These are phyloP conservation scores for Cercophora samala DNA, from an alignment of 495 filamentous ascomycete species.

Conservation along the genomic window DNA sequence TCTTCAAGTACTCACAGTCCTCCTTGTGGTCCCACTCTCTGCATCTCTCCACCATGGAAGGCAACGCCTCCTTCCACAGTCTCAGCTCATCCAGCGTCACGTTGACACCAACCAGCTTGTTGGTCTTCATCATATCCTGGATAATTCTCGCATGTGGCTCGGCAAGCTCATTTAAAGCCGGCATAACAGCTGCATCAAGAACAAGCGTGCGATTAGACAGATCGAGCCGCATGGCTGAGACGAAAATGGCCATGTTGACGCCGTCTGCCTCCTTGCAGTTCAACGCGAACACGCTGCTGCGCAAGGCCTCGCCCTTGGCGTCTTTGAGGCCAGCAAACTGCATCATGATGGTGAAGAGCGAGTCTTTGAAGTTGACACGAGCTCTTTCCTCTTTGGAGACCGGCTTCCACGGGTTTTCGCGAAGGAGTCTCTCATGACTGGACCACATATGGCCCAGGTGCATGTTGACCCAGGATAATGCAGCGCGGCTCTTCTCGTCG, in stretches of 20 bases:
- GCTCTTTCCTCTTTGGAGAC: not conserved
- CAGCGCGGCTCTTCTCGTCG: not conserved
- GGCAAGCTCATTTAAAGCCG: not conserved
- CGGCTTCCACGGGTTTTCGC: not conserved
- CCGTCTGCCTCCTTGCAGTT: not conserved
- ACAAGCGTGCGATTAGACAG: not conserved
- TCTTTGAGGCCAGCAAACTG: not conserved
- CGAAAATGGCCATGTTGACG: not conserved
- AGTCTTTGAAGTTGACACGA: not conserved
- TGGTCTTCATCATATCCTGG: not conserved
- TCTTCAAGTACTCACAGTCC: not conserved
- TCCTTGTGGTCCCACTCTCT: constrained; percentile 3
- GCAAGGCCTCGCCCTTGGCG: not conserved
- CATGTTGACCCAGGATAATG: not conserved
- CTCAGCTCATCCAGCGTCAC: not conserved
- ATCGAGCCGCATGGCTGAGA: not conserved
- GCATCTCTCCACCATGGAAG: constrained; percentile 2
- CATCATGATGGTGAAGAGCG: not conserved
- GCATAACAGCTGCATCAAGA: not conserved
- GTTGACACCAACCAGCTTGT: not conserved
- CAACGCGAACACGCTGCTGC: not conserved
- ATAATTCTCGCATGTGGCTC: not conserved
- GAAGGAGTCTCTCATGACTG: not conserved
- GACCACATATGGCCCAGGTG: not conserved
- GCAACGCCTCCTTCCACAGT: constrained; percentile 1